Evolutionary conservation across 1,284 basidiomycete genomes (phyloP).

Genomic region (Blastosporella zonata): DNA sequence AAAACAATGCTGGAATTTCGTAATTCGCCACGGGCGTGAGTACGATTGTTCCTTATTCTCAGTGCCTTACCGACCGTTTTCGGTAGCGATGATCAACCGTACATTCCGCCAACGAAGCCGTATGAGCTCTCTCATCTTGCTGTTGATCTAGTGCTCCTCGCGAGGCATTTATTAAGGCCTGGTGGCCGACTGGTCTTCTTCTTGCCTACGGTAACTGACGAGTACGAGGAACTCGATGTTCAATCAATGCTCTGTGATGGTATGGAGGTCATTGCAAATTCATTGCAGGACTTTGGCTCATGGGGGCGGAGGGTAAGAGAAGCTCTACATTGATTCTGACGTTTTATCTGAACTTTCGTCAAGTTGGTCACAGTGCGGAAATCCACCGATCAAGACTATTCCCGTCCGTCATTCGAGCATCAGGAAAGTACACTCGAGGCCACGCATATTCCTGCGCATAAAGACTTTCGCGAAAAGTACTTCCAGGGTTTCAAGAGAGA

Average conservation of each 20-base stretch:
- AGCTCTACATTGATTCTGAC: background rate
- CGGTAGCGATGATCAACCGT: constrained; percentile 56
- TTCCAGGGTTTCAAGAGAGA: constrained; percentile 70
- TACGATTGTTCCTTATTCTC: background rate
- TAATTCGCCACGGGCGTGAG: constrained; percentile 40
- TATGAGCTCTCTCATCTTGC: constrained; percentile 91
- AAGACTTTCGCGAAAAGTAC: constrained; percentile 78
- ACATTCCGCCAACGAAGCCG: constrained; percentile 85
- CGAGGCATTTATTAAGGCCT: constrained; percentile 83
- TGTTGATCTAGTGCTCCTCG: constrained; percentile 78
- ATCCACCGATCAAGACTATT: constrained; percentile 44
- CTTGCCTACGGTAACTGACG: constrained; percentile 88
- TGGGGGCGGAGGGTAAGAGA: constrained; percentile 87
- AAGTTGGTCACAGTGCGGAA: constrained; percentile 91
- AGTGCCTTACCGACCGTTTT: background rate
- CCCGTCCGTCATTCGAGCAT: constrained; percentile 50
- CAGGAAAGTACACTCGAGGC: constrained; percentile 16
- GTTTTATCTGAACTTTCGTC: background rate
- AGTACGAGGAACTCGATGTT: constrained; percentile 86
- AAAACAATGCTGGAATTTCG: constrained; percentile 37
- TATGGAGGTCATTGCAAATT: constrained; percentile 87
- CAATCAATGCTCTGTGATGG: constrained; percentile 74
- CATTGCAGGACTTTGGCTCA: constrained; percentile 90
- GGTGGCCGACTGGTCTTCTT: constrained; percentile 93
- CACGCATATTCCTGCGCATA: constrained; percentile 66